Conservation (phyloP, 2,329 filamentous ascomycete genomes). For the Penicillium vulpinum region DNA sequence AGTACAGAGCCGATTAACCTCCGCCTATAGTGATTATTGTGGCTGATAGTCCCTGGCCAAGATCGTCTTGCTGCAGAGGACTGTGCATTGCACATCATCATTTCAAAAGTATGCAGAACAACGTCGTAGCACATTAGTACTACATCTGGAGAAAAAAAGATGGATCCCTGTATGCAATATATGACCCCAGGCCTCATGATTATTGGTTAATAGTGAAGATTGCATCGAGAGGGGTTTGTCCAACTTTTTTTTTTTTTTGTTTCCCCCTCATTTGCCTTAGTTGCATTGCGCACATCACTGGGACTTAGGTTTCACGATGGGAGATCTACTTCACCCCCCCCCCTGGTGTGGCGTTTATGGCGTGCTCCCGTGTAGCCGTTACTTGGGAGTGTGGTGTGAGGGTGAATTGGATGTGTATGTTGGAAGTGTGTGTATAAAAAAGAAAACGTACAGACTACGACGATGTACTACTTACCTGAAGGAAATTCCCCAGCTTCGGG, state of each 20-base stretch:
- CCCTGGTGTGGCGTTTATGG: constrained; percentile 18
- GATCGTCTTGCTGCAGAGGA: constrained; percentile 7
- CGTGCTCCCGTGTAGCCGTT: constrained; percentile 14
- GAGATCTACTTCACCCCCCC: constrained; percentile 15
- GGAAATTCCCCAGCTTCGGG: not conserved
- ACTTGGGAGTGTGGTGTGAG: not conserved
- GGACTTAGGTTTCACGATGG: constrained; percentile 16
- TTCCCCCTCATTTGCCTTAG: constrained; percentile 9
- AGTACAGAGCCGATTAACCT: constrained; percentile 17
- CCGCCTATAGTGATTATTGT: constrained; percentile 7
- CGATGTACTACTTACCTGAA: not conserved
- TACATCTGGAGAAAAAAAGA: constrained; percentile 5
- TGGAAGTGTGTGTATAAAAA: no score
- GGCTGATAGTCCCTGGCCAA: constrained; percentile 6
- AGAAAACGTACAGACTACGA: not conserved
- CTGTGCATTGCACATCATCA: constrained; percentile 22
- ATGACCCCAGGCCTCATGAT: not conserved
- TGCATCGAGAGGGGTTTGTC: constrained; percentile 1
- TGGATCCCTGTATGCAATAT: constrained; percentile 6
- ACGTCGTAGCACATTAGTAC: constrained; percentile 6
- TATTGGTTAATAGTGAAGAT: not conserved
- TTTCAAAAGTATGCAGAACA: constrained; percentile 10
- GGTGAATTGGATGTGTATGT: not conserved
- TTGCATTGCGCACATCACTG: constrained; percentile 23
- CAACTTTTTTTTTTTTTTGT: no score